Evolutionary conservation across 768 basidiomycete genomes (phyloP), one percentile per base, ranked within the genome.

Genomic region (Russula abietina): DNA sequence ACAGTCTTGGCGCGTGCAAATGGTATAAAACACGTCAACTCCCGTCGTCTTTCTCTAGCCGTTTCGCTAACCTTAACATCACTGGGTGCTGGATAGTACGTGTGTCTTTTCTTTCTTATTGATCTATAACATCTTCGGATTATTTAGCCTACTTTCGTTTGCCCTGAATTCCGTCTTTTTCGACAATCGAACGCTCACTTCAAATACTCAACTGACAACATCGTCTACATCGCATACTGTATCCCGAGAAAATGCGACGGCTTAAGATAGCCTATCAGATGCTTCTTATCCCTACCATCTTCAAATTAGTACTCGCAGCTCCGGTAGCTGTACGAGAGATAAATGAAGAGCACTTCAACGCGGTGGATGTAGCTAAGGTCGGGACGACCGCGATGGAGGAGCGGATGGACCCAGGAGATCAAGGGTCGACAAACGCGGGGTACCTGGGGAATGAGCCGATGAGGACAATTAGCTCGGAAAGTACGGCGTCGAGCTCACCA

Each of bases 191-290:
- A 43, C 22, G 49, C 4, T 56, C 46, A 19, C 32, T 11, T 50
- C 3, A 33, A 33, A 10, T 33, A 33, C 33, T 11, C 33, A 33
- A 33, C 33, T 11, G 33, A 33, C 33, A 33, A 33, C 11, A 2
- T 33, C 33, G 12, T 19, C n/a, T 24, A 36, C 53, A 1, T 17
- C 19, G 22, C 26, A 17, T 32, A 6, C n/a, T n/a, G n/a, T n/a
- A n/a, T 33, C 33, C 33, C 33, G 11, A 36, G 36, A 55, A 49
- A 48, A 63, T 63, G 62, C 52, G 36, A 17, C n/a, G 19, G 6
- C 16, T 3, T 32, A 6, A 39, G 38, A 55, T 46, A 24, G 2
- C 54, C 19, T 28, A 45, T 7, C 62, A 46, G 17, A 36, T 43
- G n/a, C 1, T 59, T 16, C 24, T 63, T 49, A 33, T 54, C 52